These are phyloP conservation scores for Kodamaea ohmeri DNA, from an alignment of 1,139 yeast genomes.

Conservation along the genomic window DNA sequence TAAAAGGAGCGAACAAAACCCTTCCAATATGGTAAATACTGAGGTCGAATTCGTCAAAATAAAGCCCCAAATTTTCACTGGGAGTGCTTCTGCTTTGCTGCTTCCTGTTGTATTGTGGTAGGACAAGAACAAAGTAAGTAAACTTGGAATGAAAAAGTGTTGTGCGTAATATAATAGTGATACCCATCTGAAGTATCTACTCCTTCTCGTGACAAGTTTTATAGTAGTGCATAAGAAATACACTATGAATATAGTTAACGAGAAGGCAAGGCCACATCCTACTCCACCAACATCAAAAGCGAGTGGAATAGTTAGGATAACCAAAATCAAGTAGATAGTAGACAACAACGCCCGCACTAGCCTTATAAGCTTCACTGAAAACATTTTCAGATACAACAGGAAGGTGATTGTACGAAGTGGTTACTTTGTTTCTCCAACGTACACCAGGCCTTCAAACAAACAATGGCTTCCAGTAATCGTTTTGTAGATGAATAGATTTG, in stretches of 20 bases:
- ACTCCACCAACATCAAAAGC: constrained; percentile 96
- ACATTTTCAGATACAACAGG: background rate
- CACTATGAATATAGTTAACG: constrained; percentile 66
- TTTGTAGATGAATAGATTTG: no score
- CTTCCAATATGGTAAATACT: constrained; percentile 83
- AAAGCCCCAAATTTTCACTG: constrained; percentile 56
- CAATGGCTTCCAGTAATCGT: no score
- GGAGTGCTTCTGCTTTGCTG: constrained; percentile 16
- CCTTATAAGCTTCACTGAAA: constrained; percentile 12
- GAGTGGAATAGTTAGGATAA: constrained; percentile 81
- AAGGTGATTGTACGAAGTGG: background rate
- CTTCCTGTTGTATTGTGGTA: constrained; percentile 29
- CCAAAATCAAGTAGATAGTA: constrained; percentile 58
- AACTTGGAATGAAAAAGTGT: constrained; percentile 77
- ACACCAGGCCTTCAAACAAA: no score
- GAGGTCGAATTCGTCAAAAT: constrained; percentile 81
- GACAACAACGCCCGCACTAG: constrained; percentile 42
- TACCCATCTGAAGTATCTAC: constrained; percentile 49
- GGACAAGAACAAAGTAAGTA: constrained; percentile 71
- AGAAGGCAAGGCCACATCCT: constrained; percentile 83
- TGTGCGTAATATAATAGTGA: constrained; percentile 74
- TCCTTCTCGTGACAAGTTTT: constrained; percentile 52
- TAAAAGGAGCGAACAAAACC: constrained; percentile 83
- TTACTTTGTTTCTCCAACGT: background rate
- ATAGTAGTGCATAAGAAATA: constrained; percentile 74